Percentiles rank a stretch among this genome's conserved stretches.
These are phyloP conservation scores for Populus hybrid DNA, from an alignment of 441 rosid species.

Conservation along the genomic window DNA sequence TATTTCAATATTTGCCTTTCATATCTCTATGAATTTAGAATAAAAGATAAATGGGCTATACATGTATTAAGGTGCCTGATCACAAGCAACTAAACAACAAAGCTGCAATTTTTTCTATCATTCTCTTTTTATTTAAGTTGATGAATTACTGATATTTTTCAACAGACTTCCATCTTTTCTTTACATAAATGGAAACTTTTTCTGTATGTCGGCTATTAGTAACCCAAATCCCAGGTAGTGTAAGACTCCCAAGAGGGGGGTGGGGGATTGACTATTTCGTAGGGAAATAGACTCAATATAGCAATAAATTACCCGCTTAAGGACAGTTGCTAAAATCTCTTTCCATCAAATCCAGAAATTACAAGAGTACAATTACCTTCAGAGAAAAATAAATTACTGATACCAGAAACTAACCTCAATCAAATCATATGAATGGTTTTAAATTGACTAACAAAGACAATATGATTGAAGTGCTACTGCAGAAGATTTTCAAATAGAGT, in stretches of 20 bases:
- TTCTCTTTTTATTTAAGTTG: background rate
- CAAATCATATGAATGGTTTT: background rate
- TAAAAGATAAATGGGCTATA: background rate
- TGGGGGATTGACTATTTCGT: no score
- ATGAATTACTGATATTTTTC: background rate
- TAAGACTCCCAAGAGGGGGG: background rate
- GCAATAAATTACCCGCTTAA: background rate
- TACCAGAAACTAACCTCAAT: background rate
- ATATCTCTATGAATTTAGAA: background rate
- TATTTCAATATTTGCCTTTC: background rate
- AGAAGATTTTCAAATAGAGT: background rate
- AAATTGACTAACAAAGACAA: background rate
- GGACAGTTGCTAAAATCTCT: background rate
- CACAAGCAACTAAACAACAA: background rate
- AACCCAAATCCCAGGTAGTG: background rate
- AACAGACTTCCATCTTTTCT: background rate
- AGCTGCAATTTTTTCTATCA: background rate
- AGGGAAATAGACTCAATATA: background rate
- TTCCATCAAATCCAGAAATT: background rate
- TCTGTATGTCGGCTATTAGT: background rate
- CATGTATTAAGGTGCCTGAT: no score
- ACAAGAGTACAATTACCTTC: background rate
- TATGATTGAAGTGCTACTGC: background rate
- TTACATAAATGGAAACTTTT: background rate
- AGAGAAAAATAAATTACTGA: background rate